Conservation (phyloP, 2,329 filamentous ascomycete genomes). For the Blastomyces silverae region DNA sequence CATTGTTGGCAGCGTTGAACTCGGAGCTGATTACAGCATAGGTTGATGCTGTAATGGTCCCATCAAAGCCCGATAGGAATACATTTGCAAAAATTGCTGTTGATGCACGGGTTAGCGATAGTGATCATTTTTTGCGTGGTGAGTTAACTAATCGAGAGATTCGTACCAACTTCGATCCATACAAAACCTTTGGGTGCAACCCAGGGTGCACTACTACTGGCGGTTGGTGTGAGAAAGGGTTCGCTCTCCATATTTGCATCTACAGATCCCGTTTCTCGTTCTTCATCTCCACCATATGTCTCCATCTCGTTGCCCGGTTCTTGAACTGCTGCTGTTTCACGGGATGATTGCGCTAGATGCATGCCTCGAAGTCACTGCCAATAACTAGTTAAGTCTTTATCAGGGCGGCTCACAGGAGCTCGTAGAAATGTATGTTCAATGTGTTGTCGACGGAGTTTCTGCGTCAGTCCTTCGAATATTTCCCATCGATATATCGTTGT, state of each 20-base stretch:
- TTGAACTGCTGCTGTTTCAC: neutral
- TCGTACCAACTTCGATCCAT: conserved; percentile 50
- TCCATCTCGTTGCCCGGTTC: neutral
- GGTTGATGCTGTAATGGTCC: conserved; percentile 42
- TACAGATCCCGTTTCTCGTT: neutral
- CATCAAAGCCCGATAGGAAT: conserved; percentile 52
- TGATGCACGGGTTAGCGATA: conserved; percentile 8
- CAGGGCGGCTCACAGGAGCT: neutral
- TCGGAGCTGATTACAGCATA: conserved; percentile 45
- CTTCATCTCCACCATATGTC: conserved; percentile 8
- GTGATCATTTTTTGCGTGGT: neutral
- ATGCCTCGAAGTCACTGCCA: neutral
- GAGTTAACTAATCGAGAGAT: neutral
- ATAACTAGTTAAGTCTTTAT: neutral
- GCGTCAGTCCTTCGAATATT: neutral
- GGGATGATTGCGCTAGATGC: neutral
- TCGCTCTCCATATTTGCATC: conserved; percentile 23
- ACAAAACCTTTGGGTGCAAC: conserved; percentile 48
- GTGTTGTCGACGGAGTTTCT: neutral
- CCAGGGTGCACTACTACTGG: conserved; percentile 35
- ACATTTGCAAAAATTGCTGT: conserved; percentile 57
- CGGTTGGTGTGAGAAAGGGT: conserved; percentile 23
- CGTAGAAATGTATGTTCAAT: neutral
- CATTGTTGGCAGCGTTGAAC: conserved; percentile 42
- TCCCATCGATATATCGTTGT: neutral